Conservation (phyloP, 2,329 filamentous ascomycete genomes). For the Phaeomoniella chlamydospora region DNA sequence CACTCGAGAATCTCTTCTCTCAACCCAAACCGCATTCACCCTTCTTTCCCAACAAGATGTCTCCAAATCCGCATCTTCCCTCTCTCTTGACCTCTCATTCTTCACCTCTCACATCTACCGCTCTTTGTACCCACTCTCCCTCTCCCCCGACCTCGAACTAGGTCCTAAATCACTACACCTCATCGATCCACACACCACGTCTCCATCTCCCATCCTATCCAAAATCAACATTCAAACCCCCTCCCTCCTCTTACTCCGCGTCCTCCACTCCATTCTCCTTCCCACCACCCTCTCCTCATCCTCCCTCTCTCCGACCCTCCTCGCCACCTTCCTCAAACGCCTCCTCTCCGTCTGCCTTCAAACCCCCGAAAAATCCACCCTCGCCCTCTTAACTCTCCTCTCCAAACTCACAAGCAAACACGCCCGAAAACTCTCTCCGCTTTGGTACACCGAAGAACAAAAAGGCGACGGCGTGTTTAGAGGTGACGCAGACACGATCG, state of each 20-base stretch:
- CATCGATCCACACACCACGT: constrained; percentile 45
- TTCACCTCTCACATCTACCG: constrained; percentile 92
- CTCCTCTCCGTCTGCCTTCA: constrained; percentile 71
- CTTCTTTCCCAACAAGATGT: constrained; percentile 88
- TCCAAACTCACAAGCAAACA: constrained; percentile 69
- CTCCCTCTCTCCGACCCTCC: constrained; percentile 51
- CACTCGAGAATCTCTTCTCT: constrained; percentile 77
- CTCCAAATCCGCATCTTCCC: constrained; percentile 62
- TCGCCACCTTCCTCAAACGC: constrained; percentile 91
- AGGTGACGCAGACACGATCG: constrained; percentile 56
- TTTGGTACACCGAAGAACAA: constrained; percentile 92
- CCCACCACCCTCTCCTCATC: constrained; percentile 59
- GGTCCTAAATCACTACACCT: constrained; percentile 60
- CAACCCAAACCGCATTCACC: constrained; percentile 93
- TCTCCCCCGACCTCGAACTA: constrained; percentile 77
- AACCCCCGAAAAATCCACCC: constrained; percentile 74
- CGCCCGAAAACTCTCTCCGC: constrained; percentile 61
- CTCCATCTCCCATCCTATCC: constrained; percentile 25
- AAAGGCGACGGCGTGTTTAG: constrained; percentile 82
- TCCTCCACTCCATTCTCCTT: constrained; percentile 66
- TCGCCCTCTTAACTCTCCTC: constrained; percentile 66
- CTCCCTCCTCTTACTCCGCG: constrained; percentile 79
- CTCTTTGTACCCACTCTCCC: constrained; percentile 61
- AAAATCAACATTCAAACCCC: constrained; percentile 93
- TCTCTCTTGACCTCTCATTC: constrained; percentile 85